A percentile compares a stretch with the other conserved stretches of the same genome.
Conservation (phyloP, 1,139 yeast species). For the Ogataea hybrid region DNA sequence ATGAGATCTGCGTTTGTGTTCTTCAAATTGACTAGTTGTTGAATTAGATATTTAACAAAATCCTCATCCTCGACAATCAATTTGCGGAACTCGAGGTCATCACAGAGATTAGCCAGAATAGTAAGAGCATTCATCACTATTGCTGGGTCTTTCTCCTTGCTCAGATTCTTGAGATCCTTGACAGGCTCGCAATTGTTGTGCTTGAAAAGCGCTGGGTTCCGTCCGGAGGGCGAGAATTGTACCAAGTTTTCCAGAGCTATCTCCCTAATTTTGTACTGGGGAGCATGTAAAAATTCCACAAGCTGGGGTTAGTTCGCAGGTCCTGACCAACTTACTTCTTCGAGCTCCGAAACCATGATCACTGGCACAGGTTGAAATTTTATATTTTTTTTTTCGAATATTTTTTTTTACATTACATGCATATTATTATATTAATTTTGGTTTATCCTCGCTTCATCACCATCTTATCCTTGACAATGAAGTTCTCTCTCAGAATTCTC, state of each 20-base stretch:
- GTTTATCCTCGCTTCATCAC: conserved; percentile 22
- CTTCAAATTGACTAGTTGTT: conserved; percentile 51
- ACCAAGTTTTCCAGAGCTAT: conserved; percentile 85
- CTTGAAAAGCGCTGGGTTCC: conserved; percentile 56
- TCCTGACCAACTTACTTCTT: conserved; percentile 44
- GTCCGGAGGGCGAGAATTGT: conserved; percentile 64
- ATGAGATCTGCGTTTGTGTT: conserved; percentile 76
- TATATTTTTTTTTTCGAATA: conserved; percentile 1
- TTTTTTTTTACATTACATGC: conserved; percentile 2
- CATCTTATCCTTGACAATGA: conserved; percentile 54
- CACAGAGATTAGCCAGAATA: conserved; percentile 80
- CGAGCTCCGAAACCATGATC: conserved; percentile 58
- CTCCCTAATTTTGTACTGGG: conserved; percentile 77
- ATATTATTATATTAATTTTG: not conserved
- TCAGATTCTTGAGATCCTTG: conserved; percentile 63
- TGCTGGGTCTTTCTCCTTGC: conserved; percentile 40
- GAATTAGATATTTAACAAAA: conserved; percentile 55
- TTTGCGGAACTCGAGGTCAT: conserved; percentile 60
- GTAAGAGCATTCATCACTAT: conserved; percentile 68
- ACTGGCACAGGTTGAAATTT: not conserved
- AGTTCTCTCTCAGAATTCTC: conserved; percentile 63
- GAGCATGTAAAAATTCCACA: conserved; percentile 80
- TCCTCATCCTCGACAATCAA: conserved; percentile 62
- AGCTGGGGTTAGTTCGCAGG: conserved; percentile 18
- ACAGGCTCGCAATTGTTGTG: conserved; percentile 72